These are phyloP conservation scores for Madurella fahalii DNA, from an alignment of 2,329 filamentous ascomycete species.

Conservation along the genomic window DNA sequence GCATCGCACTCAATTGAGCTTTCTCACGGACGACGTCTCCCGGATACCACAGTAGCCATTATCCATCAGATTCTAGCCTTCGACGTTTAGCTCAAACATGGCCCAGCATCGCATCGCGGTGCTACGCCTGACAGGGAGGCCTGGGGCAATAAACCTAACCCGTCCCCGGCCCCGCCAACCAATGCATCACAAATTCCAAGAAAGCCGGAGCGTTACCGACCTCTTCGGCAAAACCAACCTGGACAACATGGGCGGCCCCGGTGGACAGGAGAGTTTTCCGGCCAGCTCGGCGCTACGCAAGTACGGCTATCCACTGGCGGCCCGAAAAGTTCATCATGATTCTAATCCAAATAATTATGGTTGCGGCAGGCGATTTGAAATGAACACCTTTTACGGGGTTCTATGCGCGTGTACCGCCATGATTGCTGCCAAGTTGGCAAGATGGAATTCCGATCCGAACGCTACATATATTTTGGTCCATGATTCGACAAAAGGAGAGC, in stretches of 20 bases:
- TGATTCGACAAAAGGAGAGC: constrained; percentile 20
- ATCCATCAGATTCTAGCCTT: no score
- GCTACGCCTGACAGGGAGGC: no score
- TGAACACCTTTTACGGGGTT: constrained; percentile 16
- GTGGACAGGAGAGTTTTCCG: constrained; percentile 19
- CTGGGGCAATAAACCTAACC: no score
- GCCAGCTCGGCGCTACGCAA: constrained; percentile 9
- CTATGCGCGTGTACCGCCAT: constrained; percentile 12
- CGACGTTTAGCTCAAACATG: no score
- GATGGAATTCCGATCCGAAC: constrained; percentile 3
- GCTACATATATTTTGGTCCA: constrained; percentile 19
- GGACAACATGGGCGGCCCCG: constrained; percentile 21
- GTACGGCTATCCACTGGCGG: constrained; percentile 1
- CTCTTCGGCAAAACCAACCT: background rate
- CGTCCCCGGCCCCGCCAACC: no score
- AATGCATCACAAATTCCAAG: background rate
- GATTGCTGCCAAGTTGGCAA: constrained; percentile 7
- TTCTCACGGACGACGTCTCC: no score
- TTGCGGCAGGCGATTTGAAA: constrained; percentile 10
- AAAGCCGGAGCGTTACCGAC: background rate
- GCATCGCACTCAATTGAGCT: no score
- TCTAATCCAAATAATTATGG: background rate
- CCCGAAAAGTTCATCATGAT: background rate
- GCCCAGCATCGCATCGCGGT: no score
- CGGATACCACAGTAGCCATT: no score